Evolutionary conservation across 2,329 filamentous ascomycete species (phyloP).

Genomic region (Scytalidium sp.): DNA sequence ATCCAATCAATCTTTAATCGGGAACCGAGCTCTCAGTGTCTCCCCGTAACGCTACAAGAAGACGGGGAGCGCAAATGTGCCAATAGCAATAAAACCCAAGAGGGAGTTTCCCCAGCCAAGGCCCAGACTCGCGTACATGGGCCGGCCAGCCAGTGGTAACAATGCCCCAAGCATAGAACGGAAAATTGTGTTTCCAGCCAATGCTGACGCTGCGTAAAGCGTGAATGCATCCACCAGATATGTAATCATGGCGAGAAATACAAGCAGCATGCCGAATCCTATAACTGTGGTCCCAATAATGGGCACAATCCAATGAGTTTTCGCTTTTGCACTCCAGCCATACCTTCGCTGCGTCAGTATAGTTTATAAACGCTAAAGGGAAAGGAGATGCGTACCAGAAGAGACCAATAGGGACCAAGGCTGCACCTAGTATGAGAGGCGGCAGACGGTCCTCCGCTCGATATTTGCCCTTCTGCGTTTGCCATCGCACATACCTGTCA

Average conservation of each 20-base stretch:
- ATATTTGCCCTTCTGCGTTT: slow-evolving; percentile 20
- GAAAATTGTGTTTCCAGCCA: slow-evolving; percentile 1
- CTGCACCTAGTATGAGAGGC: slow-evolving; percentile 44
- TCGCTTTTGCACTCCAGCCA: slow-evolving; percentile 40
- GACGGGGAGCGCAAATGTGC: slow-evolving; percentile 22
- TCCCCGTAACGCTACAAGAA: slow-evolving; percentile 5
- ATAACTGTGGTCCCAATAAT: slow-evolving; percentile 52
- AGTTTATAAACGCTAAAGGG: no score
- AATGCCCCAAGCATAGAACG: slow-evolving; percentile 6
- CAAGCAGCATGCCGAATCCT: slow-evolving; percentile 39
- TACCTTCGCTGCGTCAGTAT: no score
- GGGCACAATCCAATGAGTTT: slow-evolving; percentile 49
- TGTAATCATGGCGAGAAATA: slow-evolving; percentile 42
- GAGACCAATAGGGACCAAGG: slow-evolving; percentile 49
- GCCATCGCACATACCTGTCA: background rate
- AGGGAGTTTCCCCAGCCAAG: slow-evolving; percentile 36
- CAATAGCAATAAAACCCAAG: slow-evolving; percentile 46
- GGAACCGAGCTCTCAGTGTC: no score
- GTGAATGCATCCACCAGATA: slow-evolving; percentile 49
- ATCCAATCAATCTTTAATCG: no score
- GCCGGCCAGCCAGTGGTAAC: slow-evolving; percentile 2
- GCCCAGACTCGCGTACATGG: slow-evolving; percentile 3
- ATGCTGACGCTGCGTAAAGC: slow-evolving; percentile 3
- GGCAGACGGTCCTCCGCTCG: slow-evolving; percentile 29
- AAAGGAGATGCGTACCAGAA: slow-evolving; percentile 62